Percentiles rank a stretch among this genome's conserved stretches.
These are phyloP conservation scores for Backusella australiensis DNA, from an alignment of 192 early-diverging fungal species.

Conservation along the genomic window DNA sequence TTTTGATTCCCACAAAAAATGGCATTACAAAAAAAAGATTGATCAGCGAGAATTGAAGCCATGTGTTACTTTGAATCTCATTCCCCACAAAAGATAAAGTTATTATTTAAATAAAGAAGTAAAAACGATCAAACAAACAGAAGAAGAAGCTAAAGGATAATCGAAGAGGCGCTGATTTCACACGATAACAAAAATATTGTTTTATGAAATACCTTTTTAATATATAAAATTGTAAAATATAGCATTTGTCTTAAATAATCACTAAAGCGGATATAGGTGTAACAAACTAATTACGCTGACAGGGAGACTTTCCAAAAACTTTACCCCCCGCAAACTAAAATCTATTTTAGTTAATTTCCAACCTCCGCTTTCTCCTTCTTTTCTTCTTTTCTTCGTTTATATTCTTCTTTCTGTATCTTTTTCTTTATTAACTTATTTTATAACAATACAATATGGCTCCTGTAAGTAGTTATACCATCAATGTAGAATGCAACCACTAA, in stretches of 20 bases:
- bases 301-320: not conserved
- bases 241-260: slow-evolving; percentile 4
- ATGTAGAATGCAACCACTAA: not conserved
- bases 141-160: not conserved
- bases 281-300: not conserved
- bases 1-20: not conserved
- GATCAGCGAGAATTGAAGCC: slow-evolving; percentile 4
- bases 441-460: slow-evolving; percentile 2
- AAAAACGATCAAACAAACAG: not conserved
- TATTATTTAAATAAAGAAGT: not conserved
- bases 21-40: slow-evolving; percentile 4
- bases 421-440: not conserved
- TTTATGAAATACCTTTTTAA: slow-evolving; percentile 1
- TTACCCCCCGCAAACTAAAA: not conserved
- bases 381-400: not conserved
- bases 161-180: not conserved
- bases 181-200: slow-evolving; percentile 1
- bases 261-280: not conserved
- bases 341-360: slow-evolving; percentile 2
- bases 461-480: not conserved
- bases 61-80: not conserved
- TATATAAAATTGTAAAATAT: slow-evolving; percentile 4
- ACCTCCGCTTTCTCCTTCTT: slow-evolving; percentile 3
- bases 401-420: not conserved
- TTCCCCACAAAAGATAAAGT: not conserved